Percentiles rank a stretch among this genome's conserved stretches.
Evolutionary conservation across 371 early-diverging fungal species (phyloP).

Genomic region (Entomophthora muscae): DNA sequence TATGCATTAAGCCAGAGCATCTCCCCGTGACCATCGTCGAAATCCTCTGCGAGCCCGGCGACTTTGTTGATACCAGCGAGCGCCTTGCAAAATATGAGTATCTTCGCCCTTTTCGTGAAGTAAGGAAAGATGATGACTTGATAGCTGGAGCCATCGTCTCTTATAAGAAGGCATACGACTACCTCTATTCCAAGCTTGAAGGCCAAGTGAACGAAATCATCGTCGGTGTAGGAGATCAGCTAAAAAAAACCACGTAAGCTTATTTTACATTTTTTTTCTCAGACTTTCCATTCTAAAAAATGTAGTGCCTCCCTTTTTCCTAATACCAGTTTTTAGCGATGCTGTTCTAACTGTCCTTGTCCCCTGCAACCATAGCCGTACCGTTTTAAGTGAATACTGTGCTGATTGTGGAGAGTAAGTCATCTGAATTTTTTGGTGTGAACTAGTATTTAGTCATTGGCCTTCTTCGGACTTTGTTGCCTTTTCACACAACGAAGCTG

Average conservation of each 20-base stretch:
- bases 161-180: neutral
- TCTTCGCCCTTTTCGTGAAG: neutral
- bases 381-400: neutral
- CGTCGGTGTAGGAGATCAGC: neutral
- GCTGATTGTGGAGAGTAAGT: neutral
- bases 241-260: neutral
- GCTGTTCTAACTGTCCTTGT: neutral
- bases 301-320: neutral
- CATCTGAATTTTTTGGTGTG: neutral
- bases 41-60: neutral
- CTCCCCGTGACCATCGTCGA: neutral
- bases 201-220: neutral
- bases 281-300: too few species aligned
- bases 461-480: neutral
- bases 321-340: neutral
- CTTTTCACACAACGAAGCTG: neutral
- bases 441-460: neutral
- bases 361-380: slow-evolving; percentile 6
- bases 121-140: neutral
- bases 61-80: neutral
- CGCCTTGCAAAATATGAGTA: neutral
- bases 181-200: slow-evolving; percentile 1
- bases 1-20: neutral
- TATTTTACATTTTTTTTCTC: too few species aligned
- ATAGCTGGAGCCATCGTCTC: neutral